Conservation (phyloP, 2,329 filamentous ascomycete species). For the Botryotinia convoluta region DNA sequence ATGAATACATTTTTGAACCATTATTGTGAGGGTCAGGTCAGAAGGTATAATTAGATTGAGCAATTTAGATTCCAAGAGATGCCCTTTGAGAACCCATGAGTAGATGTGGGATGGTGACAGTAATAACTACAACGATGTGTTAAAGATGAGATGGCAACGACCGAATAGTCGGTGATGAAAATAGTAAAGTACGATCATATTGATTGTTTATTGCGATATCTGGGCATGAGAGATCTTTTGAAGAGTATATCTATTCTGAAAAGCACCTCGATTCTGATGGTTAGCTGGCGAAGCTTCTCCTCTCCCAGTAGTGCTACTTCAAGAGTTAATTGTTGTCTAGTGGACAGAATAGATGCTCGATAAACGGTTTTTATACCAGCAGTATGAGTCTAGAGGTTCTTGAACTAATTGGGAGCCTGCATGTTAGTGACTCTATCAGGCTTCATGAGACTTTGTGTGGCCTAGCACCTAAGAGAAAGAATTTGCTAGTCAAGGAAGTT, state of each 20-base stretch:
- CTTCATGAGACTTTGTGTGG: not conserved
- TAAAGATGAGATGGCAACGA: not conserved
- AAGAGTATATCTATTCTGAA: not conserved
- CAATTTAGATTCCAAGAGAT: not conserved
- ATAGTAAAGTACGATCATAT: not conserved
- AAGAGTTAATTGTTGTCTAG: not conserved
- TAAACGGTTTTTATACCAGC: not conserved
- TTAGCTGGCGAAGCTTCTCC: not conserved
- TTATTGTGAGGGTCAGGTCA: not conserved
- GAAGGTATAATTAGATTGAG: not conserved
- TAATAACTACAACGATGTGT: not conserved
- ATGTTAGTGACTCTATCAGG: fast-evolving
- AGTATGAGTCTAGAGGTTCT: not conserved
- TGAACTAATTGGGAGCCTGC: not conserved
- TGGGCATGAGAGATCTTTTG: fast-evolving
- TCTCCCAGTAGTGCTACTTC: fast-evolving
- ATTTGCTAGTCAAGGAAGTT: not conserved
- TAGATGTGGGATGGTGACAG: not conserved
- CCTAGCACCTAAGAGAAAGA: too few species aligned
- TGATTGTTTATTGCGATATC: not conserved
- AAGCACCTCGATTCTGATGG: not conserved
- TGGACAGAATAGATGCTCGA: not conserved
- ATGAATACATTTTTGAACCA: not conserved
- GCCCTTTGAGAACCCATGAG: not conserved
- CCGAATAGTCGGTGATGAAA: not conserved